Percentiles rank a stretch among this genome's conserved stretches.
phyloP scores from a whole-genome alignment of 176 grass and related monocot species.

The Triticum aestivum region DNA sequence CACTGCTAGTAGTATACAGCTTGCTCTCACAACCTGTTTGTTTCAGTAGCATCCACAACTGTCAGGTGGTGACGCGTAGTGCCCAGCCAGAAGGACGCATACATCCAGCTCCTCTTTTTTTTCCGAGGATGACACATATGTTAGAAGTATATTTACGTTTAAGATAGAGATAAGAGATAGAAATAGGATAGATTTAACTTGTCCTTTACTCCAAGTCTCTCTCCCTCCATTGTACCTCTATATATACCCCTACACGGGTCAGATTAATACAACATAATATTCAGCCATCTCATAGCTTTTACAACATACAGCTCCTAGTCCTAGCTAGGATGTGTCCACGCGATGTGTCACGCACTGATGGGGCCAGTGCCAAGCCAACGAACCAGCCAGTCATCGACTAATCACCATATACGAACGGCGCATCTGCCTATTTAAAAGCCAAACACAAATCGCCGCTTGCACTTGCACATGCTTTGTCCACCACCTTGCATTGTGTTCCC shows the following conservation, averaged over 20 bases:
- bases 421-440: constrained; percentile 1
- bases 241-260: no score
- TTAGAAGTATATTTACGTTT: no score
- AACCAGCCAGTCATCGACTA: not conserved
- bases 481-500: not conserved
- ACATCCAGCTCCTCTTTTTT: no score
- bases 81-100: not conserved
- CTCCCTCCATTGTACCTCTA: no score
- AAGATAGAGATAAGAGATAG: no score
- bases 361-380: not conserved
- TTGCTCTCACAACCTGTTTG: not conserved
- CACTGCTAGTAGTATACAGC: not conserved
- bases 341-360: not conserved
- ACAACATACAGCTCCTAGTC: not conserved
- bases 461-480: constrained; percentile 20
- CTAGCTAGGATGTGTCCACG: not conserved
- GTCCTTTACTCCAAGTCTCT: no score
- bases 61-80: not conserved
- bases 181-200: no score
- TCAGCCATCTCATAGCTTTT: no score
- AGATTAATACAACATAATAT: no score
- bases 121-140: not conserved
- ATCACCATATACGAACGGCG: not conserved
- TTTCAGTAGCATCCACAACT: not conserved
- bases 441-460: no score